phyloP scores from a whole-genome alignment of 2,329 filamentous ascomycete species.

The Raffaelea ambrosiae region DNA sequence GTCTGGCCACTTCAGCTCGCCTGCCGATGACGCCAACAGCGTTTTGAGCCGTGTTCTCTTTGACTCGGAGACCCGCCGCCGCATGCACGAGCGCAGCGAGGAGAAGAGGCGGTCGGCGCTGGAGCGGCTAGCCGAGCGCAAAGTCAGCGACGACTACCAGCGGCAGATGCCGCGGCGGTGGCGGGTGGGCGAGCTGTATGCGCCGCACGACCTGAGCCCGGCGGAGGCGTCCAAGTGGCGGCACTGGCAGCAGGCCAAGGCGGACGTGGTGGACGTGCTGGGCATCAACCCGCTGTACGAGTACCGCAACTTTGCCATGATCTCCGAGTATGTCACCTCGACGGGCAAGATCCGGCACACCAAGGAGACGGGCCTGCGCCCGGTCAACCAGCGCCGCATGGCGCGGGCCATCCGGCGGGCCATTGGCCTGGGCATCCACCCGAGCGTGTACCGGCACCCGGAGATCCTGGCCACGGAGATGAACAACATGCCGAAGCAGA shows the following conservation, averaged over 20 bases:
- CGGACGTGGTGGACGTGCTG: constrained; percentile 71
- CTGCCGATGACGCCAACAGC: constrained; percentile 1
- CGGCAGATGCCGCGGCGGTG: constrained; percentile 63
- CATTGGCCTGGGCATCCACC: constrained; percentile 85
- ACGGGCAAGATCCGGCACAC: constrained; percentile 78
- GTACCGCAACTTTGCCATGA: constrained; percentile 91
- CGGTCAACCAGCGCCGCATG: constrained; percentile 86
- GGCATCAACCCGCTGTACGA: constrained; percentile 72
- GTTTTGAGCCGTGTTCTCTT: constrained; percentile 11
- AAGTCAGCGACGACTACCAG: constrained; percentile 43
- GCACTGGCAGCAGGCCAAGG: too few species aligned
- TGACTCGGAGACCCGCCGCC: constrained; percentile 9
- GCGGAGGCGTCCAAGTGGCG: constrained; percentile 73
- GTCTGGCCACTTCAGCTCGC: not conserved
- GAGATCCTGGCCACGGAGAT: constrained; percentile 54
- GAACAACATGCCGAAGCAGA: constrained; percentile 4
- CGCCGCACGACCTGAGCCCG: constrained; percentile 76
- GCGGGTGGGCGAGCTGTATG: constrained; percentile 75
- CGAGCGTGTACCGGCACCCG: constrained; percentile 82
- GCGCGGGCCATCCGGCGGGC: constrained; percentile 86
- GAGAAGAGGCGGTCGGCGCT: constrained; percentile 20
- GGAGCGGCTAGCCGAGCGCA: constrained; percentile 29
- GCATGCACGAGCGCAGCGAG: constrained; percentile 7
- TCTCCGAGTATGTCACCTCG: constrained; percentile 78
- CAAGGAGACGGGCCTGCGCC: constrained; percentile 68